These are phyloP conservation scores for Suillus brevipes DNA, from an alignment of 768 basidiomycete genomes.

Conservation along the genomic window DNA sequence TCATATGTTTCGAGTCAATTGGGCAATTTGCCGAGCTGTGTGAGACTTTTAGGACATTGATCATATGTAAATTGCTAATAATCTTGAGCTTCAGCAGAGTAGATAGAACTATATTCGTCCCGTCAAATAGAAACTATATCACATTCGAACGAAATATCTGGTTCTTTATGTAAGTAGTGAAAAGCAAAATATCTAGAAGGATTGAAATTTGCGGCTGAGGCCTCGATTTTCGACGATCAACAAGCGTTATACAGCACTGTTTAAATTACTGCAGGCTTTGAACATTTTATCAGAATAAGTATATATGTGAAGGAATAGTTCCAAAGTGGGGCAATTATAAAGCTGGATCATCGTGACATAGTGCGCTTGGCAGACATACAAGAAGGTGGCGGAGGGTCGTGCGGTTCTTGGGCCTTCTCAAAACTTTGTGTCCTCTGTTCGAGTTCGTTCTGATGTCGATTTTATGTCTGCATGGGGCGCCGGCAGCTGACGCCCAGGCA, in stretches of 20 bases:
- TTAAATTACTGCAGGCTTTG: background rate
- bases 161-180: too few species aligned
- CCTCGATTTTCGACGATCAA: background rate
- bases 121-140: too few species aligned
- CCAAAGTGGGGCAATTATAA: background rate
- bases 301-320: background rate
- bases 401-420: slow-evolving; percentile 3
- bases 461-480: slow-evolving; percentile 8
- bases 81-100: too few species aligned
- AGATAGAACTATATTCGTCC: too few species aligned
- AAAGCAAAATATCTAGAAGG: background rate
- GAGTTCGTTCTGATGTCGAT: slow-evolving; percentile 10
- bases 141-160: too few species aligned
- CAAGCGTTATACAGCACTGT: background rate
- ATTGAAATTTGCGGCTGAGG: background rate
- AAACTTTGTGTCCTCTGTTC: slow-evolving; percentile 1
- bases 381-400: slow-evolving; percentile 9
- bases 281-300: background rate
- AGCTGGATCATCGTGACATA: background rate
- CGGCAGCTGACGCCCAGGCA: background rate
- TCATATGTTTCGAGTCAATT: too few species aligned
- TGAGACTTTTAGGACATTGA: too few species aligned
- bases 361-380: background rate
- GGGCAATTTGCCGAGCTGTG: too few species aligned
- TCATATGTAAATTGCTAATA: too few species aligned